Conservation (phyloP, 176 grass and related monocot species). For the Elymus sibiricus region DNA sequence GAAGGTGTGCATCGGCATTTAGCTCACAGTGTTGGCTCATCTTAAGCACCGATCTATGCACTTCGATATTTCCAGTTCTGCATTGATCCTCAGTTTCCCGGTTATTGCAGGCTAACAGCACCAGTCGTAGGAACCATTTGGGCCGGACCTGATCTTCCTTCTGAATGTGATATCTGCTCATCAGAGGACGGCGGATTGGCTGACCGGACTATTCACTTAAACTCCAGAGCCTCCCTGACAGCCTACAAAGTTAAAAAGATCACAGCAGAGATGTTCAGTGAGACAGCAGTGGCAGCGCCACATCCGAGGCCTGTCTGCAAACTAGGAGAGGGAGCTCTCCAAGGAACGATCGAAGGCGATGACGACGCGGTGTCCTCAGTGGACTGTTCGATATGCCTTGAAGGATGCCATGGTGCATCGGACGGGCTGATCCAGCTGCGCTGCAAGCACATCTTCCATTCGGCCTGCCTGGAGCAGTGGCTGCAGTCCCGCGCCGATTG, state of each 20-base stretch:
- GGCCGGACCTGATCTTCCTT: background rate
- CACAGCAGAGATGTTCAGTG: background rate
- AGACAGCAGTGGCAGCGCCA: background rate
- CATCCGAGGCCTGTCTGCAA: background rate
- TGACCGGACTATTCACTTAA: background rate
- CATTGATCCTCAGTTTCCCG: background rate
- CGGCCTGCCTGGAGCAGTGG: constrained; percentile 36
- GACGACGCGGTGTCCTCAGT: background rate
- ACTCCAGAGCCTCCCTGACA: background rate
- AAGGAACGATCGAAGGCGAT: background rate
- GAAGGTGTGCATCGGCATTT: constrained; percentile 8
- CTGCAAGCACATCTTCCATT: constrained; percentile 50
- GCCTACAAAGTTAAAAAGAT: background rate
- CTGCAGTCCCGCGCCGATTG: constrained; percentile 33
- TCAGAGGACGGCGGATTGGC: background rate
- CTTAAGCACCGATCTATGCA: background rate
- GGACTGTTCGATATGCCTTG: constrained; percentile 47
- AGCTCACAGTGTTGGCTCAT: background rate
- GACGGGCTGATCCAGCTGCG: constrained; percentile 19
- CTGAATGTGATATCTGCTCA: background rate
- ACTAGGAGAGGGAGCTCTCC: background rate
- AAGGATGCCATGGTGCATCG: constrained; percentile 21
- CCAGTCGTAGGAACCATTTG: background rate
- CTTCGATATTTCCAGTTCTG: background rate
- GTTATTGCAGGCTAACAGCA: background rate